Evolutionary conservation across 2,329 filamentous ascomycete genomes (phyloP).

Genomic region (Aureobasidium vineae): DNA sequence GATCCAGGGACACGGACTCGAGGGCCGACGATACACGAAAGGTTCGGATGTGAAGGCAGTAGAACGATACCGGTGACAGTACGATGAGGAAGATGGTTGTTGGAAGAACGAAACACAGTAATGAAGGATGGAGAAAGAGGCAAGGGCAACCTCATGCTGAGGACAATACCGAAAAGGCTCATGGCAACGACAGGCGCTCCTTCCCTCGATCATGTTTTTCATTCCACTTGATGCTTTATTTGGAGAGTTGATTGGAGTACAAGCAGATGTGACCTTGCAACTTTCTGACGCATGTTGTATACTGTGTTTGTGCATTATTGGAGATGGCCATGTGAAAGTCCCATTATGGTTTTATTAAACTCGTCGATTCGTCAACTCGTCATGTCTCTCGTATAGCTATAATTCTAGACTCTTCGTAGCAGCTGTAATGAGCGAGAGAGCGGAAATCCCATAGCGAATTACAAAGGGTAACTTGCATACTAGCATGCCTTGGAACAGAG

Average conservation of each 20-base stretch:
- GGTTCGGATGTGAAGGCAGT: too few species aligned
- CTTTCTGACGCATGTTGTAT: not conserved
- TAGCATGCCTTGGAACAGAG: not conserved
- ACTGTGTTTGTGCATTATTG: not conserved
- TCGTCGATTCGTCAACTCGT: not conserved
- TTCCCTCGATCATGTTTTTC: not conserved
- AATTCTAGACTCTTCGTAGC: not conserved
- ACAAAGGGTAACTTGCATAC: not conserved
- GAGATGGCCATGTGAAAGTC: not conserved
- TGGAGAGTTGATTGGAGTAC: not conserved
- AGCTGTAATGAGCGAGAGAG: not conserved
- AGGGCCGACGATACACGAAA: too few species aligned
- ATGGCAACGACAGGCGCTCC: not conserved
- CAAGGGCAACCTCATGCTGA: not conserved
- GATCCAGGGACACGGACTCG: too few species aligned
- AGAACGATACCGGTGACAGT: not conserved
- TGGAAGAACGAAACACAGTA: not conserved
- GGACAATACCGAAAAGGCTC: not conserved
- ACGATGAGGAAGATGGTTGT: not conserved
- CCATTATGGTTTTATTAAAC: too few species aligned
- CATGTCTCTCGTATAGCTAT: not conserved
- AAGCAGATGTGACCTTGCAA: not conserved
- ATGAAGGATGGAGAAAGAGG: not conserved
- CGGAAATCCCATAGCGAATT: not conserved
- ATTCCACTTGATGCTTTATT: not conserved